Percentiles rank a stretch among this genome's conserved stretches.
Conservation (phyloP, 805 yeast genomes). For the Naumovozyma dairenensis region DNA sequence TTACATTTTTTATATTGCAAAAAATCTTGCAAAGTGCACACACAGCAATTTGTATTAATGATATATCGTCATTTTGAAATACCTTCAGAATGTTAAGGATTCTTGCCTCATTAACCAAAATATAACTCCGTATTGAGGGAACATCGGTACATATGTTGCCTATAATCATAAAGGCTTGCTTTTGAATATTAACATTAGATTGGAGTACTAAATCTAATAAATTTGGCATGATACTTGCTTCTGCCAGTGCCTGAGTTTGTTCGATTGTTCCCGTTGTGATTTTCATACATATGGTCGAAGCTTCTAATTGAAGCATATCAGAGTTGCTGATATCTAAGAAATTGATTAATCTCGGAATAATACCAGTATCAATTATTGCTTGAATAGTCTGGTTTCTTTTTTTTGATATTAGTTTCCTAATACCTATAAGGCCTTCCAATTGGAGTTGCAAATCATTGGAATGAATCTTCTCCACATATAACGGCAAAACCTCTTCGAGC, state of each 20-base stretch:
- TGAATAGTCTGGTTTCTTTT: constrained; percentile 94
- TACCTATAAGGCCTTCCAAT: constrained; percentile 76
- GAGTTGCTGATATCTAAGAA: constrained; percentile 66
- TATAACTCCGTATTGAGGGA: constrained; percentile 75
- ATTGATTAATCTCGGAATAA: constrained; percentile 76
- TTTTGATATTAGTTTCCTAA: constrained; percentile 81
- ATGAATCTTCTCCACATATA: constrained; percentile 66
- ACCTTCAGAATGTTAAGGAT: constrained; percentile 68
- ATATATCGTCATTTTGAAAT: constrained; percentile 67
- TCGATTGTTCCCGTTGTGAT: constrained; percentile 85
- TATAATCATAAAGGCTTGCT: constrained; percentile 96
- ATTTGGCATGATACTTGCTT: constrained; percentile 81
- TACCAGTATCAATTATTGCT: constrained; percentile 81
- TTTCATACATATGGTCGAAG: constrained; percentile 96
- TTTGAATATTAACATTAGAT: constrained; percentile 77
- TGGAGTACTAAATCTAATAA: constrained; percentile 73
- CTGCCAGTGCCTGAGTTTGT: constrained; percentile 81
- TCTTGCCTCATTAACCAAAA: constrained; percentile 73
- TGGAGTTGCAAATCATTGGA: constrained; percentile 67
- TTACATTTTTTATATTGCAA: constrained; percentile 92
- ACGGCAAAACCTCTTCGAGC: constrained; percentile 71
- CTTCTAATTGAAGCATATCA: constrained; percentile 82
- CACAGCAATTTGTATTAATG: constrained; percentile 85
- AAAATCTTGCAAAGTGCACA: constrained; percentile 91
- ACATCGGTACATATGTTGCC: constrained; percentile 98